Evolutionary conservation across 2,329 filamentous ascomycete genomes (phyloP).

Genomic region (Aspergillus sp.): DNA sequence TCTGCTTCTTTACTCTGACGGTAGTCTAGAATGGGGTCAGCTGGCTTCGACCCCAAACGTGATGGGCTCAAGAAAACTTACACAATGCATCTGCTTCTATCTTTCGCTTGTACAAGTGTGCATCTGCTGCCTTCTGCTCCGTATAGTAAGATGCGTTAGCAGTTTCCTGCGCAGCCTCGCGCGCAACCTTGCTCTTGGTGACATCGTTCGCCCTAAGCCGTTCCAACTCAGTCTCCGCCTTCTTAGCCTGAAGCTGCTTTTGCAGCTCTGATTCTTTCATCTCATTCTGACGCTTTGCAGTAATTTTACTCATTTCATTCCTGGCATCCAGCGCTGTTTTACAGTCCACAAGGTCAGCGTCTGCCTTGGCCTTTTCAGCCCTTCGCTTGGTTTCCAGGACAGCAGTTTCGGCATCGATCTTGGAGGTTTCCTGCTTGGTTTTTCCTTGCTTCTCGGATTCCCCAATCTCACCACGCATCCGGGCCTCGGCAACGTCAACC

Average conservation of each 20-base stretch:
- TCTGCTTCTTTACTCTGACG: constrained; percentile 29
- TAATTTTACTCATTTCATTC: constrained; percentile 68
- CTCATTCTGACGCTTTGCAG: constrained; percentile 66
- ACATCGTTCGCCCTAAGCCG: constrained; percentile 70
- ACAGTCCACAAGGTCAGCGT: constrained; percentile 66
- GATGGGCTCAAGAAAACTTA: constrained; percentile 10
- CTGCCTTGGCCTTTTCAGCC: constrained; percentile 70
- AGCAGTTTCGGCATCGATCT: constrained; percentile 79
- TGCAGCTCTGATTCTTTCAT: constrained; percentile 73
- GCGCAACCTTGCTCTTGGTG: constrained; percentile 59
- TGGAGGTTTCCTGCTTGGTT: constrained; percentile 78
- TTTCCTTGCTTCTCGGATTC: constrained; percentile 72
- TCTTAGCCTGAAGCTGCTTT: constrained; percentile 68
- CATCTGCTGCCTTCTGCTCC: constrained; percentile 49
- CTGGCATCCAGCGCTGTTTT: constrained; percentile 67
- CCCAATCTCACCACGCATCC: constrained; percentile 54
- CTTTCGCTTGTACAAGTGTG: constrained; percentile 33
- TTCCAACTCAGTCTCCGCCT: constrained; percentile 73
- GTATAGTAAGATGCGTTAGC: constrained; percentile 47
- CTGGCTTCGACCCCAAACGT: background rate
- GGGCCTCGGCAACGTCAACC: constrained; percentile 53
- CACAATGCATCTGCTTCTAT: constrained; percentile 35
- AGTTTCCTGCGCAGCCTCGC: constrained; percentile 37
- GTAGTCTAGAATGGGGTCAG: constrained; percentile 16
- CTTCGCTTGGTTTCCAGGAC: constrained; percentile 80